Percentiles rank a stretch among this genome's conserved stretches.
Conservation (phyloP, 257 asterid species). For the Solanum rostratum region DNA sequence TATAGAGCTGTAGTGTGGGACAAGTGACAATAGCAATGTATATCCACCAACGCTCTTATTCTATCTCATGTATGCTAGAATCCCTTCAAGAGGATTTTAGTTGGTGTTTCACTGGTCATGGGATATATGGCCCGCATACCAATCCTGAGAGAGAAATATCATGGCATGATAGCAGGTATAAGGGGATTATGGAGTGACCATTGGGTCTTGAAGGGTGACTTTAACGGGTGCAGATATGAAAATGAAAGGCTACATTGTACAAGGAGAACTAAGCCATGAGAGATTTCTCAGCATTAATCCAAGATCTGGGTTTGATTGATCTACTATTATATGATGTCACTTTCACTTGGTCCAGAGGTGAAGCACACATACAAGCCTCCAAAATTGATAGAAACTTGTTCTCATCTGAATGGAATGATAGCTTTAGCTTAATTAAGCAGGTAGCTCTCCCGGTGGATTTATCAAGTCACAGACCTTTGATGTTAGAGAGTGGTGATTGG, state of each 20-base stretch:
- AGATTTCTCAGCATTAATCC: not conserved
- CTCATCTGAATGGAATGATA: not conserved
- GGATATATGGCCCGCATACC: not conserved
- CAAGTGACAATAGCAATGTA: not conserved
- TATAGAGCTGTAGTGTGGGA: not conserved
- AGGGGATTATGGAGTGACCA: not conserved
- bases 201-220: not conserved
- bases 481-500: not conserved
- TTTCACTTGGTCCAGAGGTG: not conserved
- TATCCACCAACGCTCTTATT: not conserved
- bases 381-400: not conserved
- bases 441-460: not conserved
- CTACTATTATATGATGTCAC: not conserved
- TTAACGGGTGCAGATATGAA: not conserved
- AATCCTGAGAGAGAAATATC: not conserved
- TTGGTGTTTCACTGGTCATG: not conserved
- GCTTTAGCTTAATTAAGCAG: not conserved
- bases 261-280: not conserved
- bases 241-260: not conserved
- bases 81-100: not conserved
- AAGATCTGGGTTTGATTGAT: not conserved
- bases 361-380: not conserved
- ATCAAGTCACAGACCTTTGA: not conserved
- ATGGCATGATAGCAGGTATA: not conserved
- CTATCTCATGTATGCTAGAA: not conserved